Conservation (phyloP, 2,329 filamentous ascomycete species). For the Didymella exigua region DNA sequence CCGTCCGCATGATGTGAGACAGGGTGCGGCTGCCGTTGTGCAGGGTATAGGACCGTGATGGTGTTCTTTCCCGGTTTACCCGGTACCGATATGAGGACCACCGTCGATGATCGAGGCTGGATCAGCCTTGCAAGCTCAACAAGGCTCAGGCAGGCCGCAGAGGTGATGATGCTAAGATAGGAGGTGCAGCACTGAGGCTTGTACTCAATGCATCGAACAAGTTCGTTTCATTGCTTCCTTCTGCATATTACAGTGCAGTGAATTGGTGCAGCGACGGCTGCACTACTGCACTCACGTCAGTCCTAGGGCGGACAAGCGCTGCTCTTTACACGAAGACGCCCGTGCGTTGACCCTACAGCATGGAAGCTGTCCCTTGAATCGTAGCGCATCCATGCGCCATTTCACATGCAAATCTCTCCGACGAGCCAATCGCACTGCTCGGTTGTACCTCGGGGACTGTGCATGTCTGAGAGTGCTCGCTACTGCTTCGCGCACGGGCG, state of each 20-base stretch:
- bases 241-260: background rate
- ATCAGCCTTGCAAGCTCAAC: background rate
- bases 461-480: slow-evolving; percentile 7
- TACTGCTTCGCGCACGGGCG: slow-evolving; percentile 7
- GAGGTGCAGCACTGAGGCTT: background rate
- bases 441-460: slow-evolving; percentile 10
- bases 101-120: background rate
- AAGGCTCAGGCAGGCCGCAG: background rate
- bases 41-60: background rate
- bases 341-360: slow-evolving; percentile 3
- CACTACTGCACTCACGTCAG: slow-evolving; percentile 5
- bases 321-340: background rate
- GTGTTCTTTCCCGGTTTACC: background rate
- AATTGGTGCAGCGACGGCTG: slow-evolving; percentile 2
- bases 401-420: slow-evolving; percentile 16
- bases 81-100: background rate
- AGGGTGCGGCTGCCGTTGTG: slow-evolving; percentile 9
- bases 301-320: background rate
- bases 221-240: background rate
- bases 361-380: slow-evolving; percentile 5
- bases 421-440: background rate
- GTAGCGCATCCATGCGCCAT: background rate
- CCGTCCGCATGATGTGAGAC: slow-evolving; percentile 17
- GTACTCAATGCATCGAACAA: background rate
- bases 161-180: background rate